Evolutionary conservation across 176 grass and related monocot species (phyloP).

Genomic region (Panicum miliaceum): DNA sequence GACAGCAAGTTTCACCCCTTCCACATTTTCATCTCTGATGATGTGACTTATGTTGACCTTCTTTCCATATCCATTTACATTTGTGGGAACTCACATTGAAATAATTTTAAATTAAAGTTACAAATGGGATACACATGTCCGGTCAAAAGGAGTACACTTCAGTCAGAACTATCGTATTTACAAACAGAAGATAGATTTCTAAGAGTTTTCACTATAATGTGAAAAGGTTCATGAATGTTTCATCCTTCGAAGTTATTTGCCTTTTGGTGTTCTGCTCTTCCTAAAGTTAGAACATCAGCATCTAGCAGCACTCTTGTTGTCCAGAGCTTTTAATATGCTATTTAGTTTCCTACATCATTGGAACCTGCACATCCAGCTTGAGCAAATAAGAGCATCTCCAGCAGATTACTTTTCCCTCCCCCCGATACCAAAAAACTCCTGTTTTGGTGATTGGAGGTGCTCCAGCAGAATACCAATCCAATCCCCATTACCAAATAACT

Average conservation of each 20-base stretch:
- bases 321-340: conserved; percentile 1
- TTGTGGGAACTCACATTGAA: conserved; percentile 11
- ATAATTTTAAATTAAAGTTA: conserved; percentile 8
- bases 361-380: conserved; percentile 11
- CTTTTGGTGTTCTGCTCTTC: background rate
- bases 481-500: no score
- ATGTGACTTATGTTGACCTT: background rate
- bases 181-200: background rate
- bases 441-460: no score
- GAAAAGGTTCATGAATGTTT: background rate
- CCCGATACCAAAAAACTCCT: no score
- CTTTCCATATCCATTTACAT: background rate
- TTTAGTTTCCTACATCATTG: background rate
- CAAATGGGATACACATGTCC: background rate
- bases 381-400: background rate
- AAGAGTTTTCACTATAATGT: background rate
- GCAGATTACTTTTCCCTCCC: no score
- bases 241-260: background rate
- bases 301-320: background rate
- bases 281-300: background rate
- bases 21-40: conserved; percentile 8
- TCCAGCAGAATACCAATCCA: no score
- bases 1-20: background rate
- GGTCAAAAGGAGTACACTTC: background rate
- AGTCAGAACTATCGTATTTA: background rate